Base-by-base conservation (phyloP, 2,329 filamentous ascomycete genomes). In the Microsporum audouinii region DNA sequence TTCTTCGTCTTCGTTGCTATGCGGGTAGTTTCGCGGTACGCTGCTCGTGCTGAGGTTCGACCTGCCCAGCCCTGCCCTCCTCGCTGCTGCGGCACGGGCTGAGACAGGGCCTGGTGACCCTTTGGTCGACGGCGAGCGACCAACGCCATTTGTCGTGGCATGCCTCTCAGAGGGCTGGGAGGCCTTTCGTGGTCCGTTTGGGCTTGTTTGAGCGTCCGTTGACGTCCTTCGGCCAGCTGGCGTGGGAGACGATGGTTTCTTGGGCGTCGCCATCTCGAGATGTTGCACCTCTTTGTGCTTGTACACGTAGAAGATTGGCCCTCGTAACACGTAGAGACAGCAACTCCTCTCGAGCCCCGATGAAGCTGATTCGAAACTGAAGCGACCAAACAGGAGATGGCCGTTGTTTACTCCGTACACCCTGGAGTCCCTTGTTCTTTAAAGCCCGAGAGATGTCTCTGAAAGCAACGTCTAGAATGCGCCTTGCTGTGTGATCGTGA, bases 51-150 rank as follows among this genome's bases (percentile, higher is more conserved):
- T 77, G 51, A 77, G 69, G 58, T 74, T 74, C 56, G 73, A 76
- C 36, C 75, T 71, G 55, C 69, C 71, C 49, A 71, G 65, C 59
- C 73, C 73, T 17, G 79, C 82, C 66, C 87, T 83, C 66, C 84
- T 79, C 59, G 84, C 84, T 60, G 87, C 85, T 59, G 55, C 23
- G 36, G 86, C 86, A 68, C 88, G 85, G 63, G 88, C 88, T 63
- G 88, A 89, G 27, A 89, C 82, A 36, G 86, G 83, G 7, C 53
- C 53, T n/a, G 62, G 72, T 2, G 74, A 74, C 17, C 71, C 69
- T 68, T 88, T 84, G 63, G 84, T 77, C 12, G 88, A 89, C 64
- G 86, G 82, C 55, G 82, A 84, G 63, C 86, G 81, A 60, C 79
- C 77, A n/a, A 80, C 75, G 57, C 77, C 75, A 63, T 77, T 75